Evolutionary conservation across 352 stramenopile species (phyloP), one percentile per base, ranked within the genome.

Genomic region (Globisporangium megalacanthum): DNA sequence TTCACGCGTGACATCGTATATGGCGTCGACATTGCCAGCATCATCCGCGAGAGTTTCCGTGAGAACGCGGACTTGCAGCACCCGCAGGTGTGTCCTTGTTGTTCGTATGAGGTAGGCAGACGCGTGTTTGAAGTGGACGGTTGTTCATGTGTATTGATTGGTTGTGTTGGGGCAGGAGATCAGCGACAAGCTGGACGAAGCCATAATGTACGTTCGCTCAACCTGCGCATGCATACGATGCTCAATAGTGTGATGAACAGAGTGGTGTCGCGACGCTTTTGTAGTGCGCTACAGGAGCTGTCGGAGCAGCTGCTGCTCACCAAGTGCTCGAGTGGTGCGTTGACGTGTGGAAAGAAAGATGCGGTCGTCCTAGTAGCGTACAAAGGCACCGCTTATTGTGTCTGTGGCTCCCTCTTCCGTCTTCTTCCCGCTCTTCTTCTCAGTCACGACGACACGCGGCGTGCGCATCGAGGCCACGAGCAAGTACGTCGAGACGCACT

Each of bases 391-490:
- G 13, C 11, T 45, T 0, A 54, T 54, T 10, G 36, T 37, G 3
- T 41, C 5, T 55, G 22, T 4, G 61, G 6, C 15, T 6, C 6
- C 13, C 41, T 14, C 17, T n/a, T n/a, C n/a, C n/a, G n/a, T n/a
- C 7, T 29, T 8, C n/a, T 25, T 20, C 17, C 25, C 14, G 4
- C 19, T 48, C 17, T 11, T 48, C 4, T 8, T 19, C 25, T 15
- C 49, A 90, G 83, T 92, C 20, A 91, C 78, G 11, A 80, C 69
- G 46, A 90, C 78, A 14, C 61, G 84, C 44, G 73, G 78, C 52
- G 56, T 92, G n/a, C 69, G 73, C 44, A 75, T 92, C 33, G 82
- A 92, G 56, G 82, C 77, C 15, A 89, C 82, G 49, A 88, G 78
- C 54, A 77, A 89, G 59, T 87, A 86, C 59, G 64, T 92, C 51